Evolutionary conservation across 2,329 filamentous ascomycete species (phyloP), one percentile per base, ranked within the genome.

Genomic region (Exophiala lecanii-corni): DNA sequence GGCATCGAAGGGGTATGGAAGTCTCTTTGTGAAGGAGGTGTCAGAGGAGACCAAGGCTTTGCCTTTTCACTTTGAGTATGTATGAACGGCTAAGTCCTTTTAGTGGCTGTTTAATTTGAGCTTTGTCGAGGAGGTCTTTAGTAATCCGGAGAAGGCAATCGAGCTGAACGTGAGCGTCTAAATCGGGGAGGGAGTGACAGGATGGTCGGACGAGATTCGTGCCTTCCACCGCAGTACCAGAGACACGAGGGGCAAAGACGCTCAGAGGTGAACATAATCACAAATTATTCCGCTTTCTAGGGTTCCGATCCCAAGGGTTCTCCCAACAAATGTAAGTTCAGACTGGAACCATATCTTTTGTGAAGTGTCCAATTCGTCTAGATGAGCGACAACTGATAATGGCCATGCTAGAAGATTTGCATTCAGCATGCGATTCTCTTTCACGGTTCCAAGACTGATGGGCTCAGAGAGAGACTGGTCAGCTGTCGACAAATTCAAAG

Each of bases 1-100:
- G 41, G 45, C 3, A n/a, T 45, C 6, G 45, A 49, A 18, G 37
- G 30, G 9, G 30, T 17, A 9, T 49, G 45, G 45, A 20, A 31
- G 13, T 20, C 28, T 15, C 19, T 49, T 10, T 41, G 36, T 34
- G 18, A 31, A 20, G 28, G 42, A 15, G 19, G 41, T 16, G 23
- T 39, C 13, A 13, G 13, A 12, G 42, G 45, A 6, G 38, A 37
- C 30, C 33, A 43, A 16, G 45, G 39, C n/a, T 36, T 39, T 13
- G 37, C 38, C n/a, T 45, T 41, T 36, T 9, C 26, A 10, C 23
- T 45, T 9, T 41, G 31, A 26, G 23, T n/a, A n/a, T n/a, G n/a
- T n/a, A n/a, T n/a, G n/a, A n/a, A n/a, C n/a, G n/a, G n/a, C n/a
- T n/a, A n/a, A n/a, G n/a, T n/a, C n/a, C n/a, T n/a, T n/a, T n/a